Base-by-base conservation (phyloP, 495 filamentous ascomycete species). In the Recurvomyces mirabilis region DNA sequence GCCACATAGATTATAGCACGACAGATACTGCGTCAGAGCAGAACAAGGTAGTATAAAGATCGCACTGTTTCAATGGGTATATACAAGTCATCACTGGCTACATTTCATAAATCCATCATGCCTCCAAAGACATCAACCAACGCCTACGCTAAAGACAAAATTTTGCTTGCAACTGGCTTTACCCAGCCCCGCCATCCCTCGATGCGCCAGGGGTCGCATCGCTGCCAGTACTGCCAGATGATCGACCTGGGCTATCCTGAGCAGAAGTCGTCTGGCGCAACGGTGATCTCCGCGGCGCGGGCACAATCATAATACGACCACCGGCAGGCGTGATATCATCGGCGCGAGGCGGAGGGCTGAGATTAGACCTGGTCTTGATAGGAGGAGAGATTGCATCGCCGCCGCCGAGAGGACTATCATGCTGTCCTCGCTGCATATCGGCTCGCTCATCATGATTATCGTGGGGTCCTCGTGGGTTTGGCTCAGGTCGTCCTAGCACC, bases 41-140 rank as follows among this genome's bases (percentile, higher is more conserved):
- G n/a, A n/a, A n/a, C n/a, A n/a, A n/a, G n/a, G n/a, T n/a, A n/a
- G n/a, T n/a, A n/a, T n/a, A n/a, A n/a, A n/a, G n/a, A n/a, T n/a
- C n/a, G 14, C 17, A 18, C 19, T 9, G 34, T 21, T 2, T 9
- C 34, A 4, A 15, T 37, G 34, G 22, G 34, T 37, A 18, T 37
- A 2, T 11, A 5, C 19, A 37, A 18, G 3, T 3, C 14, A 18
- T 5, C 5, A 3, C 19, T 37, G 14, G 19, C 3, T 15, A 5
- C 11, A 3, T 20, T 37, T 37, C 34, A 20, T 11, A 37, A 21
- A 37, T 15, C 34, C 19, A 13, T 20, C 15, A 13, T 15, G 22
- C 15, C 77, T 23, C 71, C 84, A 6, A 58, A 65, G 12, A 64
- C 68, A 23, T 70, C 71, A 38, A 79, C 76, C 14, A 79, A 76